phyloP scores from a whole-genome alignment of 2,329 filamentous ascomycete species.

The Penicillium crustosum region DNA sequence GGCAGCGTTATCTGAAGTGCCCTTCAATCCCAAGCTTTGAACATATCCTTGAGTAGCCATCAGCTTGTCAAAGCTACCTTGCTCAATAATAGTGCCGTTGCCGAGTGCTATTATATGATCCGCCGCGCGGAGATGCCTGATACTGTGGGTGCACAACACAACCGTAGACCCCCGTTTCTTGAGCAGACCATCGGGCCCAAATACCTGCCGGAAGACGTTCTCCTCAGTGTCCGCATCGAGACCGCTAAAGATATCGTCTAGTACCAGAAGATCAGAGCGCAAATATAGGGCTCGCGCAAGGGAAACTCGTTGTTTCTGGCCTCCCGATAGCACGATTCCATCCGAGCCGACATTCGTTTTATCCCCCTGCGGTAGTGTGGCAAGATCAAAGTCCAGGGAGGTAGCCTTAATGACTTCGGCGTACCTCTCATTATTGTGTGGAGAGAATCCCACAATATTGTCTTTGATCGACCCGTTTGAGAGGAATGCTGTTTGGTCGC shows the following conservation, averaged over 20 bases:
- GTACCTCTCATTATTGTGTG: not conserved
- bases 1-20: not conserved
- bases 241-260: not conserved
- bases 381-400: not conserved
- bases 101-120: not conserved
- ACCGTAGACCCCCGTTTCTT: not conserved
- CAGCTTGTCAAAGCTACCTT: not conserved
- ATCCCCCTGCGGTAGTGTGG: not conserved
- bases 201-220: not conserved
- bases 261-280: not conserved
- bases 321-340: not conserved
- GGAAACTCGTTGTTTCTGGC: not conserved
- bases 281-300: not conserved
- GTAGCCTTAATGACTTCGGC: not conserved
- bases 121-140: not conserved
- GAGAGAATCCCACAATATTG: not conserved
- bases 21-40: not conserved
- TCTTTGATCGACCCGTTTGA: not conserved
- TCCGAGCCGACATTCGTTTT: not conserved
- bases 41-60: not conserved
- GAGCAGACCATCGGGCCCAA: not conserved
- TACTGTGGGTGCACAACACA: not conserved
- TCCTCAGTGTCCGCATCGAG: not conserved
- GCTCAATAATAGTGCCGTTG: not conserved
- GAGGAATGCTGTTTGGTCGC: not conserved